These are phyloP conservation scores for Solanum rostratum DNA, from an alignment of 257 asterid species.

Conservation along the genomic window DNA sequence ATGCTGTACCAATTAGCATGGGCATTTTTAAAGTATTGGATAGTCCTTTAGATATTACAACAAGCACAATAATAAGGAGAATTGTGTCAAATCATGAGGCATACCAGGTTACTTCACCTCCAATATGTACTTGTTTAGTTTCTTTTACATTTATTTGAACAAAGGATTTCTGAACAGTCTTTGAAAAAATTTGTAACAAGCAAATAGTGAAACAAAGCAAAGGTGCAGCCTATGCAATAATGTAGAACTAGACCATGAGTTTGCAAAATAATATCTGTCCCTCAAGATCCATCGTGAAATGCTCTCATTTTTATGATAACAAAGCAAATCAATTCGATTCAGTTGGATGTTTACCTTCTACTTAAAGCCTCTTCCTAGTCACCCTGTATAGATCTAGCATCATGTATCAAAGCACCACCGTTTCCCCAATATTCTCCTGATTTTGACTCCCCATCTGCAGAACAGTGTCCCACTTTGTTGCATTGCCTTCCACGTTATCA, in stretches of 20 bases:
- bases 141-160: neutral
- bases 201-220: neutral
- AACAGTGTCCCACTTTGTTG: neutral
- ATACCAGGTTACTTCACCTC: conserved; percentile 49
- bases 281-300: neutral
- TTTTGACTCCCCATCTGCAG: neutral
- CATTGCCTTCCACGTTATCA: neutral
- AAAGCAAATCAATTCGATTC: neutral
- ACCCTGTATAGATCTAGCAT: neutral
- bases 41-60: conserved; percentile 84
- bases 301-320: neutral
- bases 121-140: neutral
- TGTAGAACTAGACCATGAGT: neutral
- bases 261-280: neutral
- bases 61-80: conserved; percentile 90
- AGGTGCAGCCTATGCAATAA: neutral
- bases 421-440: neutral
- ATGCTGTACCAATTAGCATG: conserved; percentile 58
- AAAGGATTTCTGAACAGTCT: neutral
- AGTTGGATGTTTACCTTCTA: neutral
- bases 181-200: neutral
- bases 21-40: conserved; percentile 62
- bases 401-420: neutral
- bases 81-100: conserved; percentile 89
- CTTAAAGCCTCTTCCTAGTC: neutral